Evolutionary conservation across 2,329 filamentous ascomycete species (phyloP).

Genomic region (Chaetomiaceae sp.): DNA sequence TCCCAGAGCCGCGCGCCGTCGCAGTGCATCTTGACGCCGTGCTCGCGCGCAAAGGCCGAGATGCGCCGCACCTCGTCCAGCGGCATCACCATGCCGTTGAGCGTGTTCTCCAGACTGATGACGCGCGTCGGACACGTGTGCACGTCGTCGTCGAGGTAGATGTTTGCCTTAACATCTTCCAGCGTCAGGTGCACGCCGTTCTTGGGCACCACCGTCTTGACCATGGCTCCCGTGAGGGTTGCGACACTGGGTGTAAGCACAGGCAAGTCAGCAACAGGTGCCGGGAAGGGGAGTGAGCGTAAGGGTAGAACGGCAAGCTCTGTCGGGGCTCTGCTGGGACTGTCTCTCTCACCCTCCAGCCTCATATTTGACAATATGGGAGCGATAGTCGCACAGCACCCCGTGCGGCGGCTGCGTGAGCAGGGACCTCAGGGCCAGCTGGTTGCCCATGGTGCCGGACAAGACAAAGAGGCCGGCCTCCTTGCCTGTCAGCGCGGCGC

Average conservation of each 20-base stretch:
- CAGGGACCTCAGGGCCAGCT: conserved; percentile 73
- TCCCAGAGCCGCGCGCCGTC: conserved; percentile 52
- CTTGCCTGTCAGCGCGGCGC: conserved; percentile 69
- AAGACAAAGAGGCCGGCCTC: conserved; percentile 75
- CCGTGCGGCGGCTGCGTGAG: conserved; percentile 74
- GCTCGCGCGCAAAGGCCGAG: conserved; percentile 58
- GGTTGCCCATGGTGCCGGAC: conserved; percentile 93
- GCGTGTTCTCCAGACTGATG: conserved; percentile 81
- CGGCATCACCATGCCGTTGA: conserved; percentile 74
- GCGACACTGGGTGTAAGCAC: conserved; percentile 58
- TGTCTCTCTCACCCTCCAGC: conserved; percentile 54
- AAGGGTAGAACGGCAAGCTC: too few species aligned
- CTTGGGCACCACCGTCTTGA: conserved; percentile 60
- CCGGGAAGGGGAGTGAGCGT: too few species aligned
- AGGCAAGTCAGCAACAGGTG: conserved; percentile 10
- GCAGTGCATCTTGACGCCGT: conserved; percentile 43
- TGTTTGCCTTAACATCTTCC: conserved; percentile 66
- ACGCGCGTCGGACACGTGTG: conserved; percentile 76
- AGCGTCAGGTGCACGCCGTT: conserved; percentile 73
- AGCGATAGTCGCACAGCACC: conserved; percentile 72
- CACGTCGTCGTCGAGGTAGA: conserved; percentile 62
- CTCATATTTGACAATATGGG: conserved; percentile 69
- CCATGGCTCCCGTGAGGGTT: conserved; percentile 63
- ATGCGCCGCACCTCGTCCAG: conserved; percentile 67
- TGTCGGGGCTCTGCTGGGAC: too few species aligned